Base-by-base conservation (phyloP, 805 yeast genomes). In the Wickerhamiella sergipiensis region DNA sequence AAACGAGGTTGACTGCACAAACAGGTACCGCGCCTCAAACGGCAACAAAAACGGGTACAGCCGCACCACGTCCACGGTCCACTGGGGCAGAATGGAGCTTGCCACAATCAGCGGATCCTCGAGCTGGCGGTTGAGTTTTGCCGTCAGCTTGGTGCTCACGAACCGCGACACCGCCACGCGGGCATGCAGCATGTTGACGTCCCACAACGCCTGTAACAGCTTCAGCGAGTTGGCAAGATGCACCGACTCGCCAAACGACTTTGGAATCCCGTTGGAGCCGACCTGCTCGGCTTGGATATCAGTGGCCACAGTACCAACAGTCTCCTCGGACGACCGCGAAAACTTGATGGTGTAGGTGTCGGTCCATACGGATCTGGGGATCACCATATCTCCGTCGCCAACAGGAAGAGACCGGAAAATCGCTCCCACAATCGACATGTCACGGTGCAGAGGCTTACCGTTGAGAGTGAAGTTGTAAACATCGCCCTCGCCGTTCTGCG, bases 81-180 rank as follows among this genome's bases (percentile, higher is more conserved):
- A 90, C 7, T 76, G 77, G 0, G 97, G 97, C 42, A 90, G 63
- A 1, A 85, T 76, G 0, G 90, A 92, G 62, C 95, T 80, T 0
- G 94, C 90, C 24, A 90, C 90, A 17, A 88, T 74, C 50, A 89
- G 68, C 0, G 95, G 92, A 55, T 90, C 97, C 58, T 89, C 96
- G 43, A 90, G 66, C 65, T 89, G 97, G 47, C 94, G 71, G 51
- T 84, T 83, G 50, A 92, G 69, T 63, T 89, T 90, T 0, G 94
- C 94, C 6, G 95, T 81, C 18, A 90, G 64, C 60, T 88, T 88
- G 66, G 86, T 79, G 62, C 85, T 88, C 58, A 81, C 68, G 60
- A 87, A 89, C 12, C 54, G 58, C 6, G 62, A 48, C 15, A 55
- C 55, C 0, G 58, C 53, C 9, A 62, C 48, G 7, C 40, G 15